Percentiles rank a stretch among this genome's conserved stretches.
These are phyloP conservation scores for Neurospora sp. DNA, from an alignment of 495 filamentous ascomycete genomes.

Conservation along the genomic window DNA sequence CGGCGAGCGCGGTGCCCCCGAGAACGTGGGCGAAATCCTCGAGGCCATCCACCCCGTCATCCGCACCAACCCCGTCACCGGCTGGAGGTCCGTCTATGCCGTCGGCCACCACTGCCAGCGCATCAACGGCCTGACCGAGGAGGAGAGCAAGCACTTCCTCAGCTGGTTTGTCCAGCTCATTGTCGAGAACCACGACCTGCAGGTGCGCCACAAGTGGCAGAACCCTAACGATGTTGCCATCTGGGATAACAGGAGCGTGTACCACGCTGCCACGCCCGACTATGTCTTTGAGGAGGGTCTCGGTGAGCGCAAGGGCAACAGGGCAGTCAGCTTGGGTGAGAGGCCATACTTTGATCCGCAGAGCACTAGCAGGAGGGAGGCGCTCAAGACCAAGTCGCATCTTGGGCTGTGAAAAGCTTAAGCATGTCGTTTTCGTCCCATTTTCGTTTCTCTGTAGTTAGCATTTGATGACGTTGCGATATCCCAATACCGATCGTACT, in stretches of 20 bases:
- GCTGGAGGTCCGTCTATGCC: constrained; percentile 66
- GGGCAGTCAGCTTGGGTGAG: constrained; percentile 60
- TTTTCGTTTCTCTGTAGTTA: neutral
- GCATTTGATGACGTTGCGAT: neutral
- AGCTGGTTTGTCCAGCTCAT: constrained; percentile 54
- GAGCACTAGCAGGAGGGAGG: constrained; percentile 50
- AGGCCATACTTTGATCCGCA: constrained; percentile 56
- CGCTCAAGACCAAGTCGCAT: constrained; percentile 19
- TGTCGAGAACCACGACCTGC: constrained; percentile 69
- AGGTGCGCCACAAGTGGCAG: constrained; percentile 60
- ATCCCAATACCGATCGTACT: neutral
- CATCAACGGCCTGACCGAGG: constrained; percentile 58
- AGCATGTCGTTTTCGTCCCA: neutral
- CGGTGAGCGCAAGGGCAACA: constrained; percentile 50
- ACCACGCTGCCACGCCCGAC: constrained; percentile 64
- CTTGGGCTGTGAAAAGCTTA: neutral
- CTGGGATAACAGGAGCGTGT: constrained; percentile 69
- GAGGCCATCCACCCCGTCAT: constrained; percentile 60
- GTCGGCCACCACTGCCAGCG: constrained; percentile 51
- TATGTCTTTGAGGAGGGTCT: constrained; percentile 43
- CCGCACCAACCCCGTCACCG: constrained; percentile 75
- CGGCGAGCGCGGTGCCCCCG: constrained; percentile 51
- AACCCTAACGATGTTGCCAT: constrained; percentile 57
- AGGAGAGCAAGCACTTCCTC: constrained; percentile 54
- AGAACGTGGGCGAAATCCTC: constrained; percentile 55